These are phyloP conservation scores for Daedaleopsis nitida DNA, from an alignment of 768 basidiomycete species.

Conservation along the genomic window DNA sequence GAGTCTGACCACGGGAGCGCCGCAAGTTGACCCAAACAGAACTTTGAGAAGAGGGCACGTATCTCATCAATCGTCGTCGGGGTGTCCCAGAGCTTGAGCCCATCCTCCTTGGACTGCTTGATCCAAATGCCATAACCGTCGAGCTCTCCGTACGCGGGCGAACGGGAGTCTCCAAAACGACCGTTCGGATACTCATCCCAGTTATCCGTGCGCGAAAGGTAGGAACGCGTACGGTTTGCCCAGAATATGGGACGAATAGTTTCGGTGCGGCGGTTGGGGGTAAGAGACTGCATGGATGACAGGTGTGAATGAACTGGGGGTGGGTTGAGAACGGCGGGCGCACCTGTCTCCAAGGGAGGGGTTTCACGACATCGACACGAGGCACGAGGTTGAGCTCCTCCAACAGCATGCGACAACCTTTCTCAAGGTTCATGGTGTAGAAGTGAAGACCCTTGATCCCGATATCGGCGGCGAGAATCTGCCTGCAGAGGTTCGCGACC, in stretches of 20 bases:
- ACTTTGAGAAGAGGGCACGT: slow-evolving; percentile 73
- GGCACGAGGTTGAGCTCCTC: slow-evolving; percentile 91
- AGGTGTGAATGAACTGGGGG: not conserved
- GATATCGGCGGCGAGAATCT: slow-evolving; percentile 76
- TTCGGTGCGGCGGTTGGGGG: slow-evolving; percentile 88
- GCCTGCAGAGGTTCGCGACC: slow-evolving; percentile 91
- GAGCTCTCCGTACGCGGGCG: slow-evolving; percentile 97
- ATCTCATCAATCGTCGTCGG: slow-evolving; percentile 72
- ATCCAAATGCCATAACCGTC: slow-evolving; percentile 95
- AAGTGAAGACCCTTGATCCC: slow-evolving; percentile 92
- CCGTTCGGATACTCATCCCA: slow-evolving; percentile 99
- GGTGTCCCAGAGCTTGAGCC: slow-evolving; percentile 83
- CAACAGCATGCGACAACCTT: slow-evolving; percentile 92
- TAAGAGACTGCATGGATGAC: slow-evolving; percentile 65
- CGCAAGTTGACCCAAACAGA: slow-evolving; percentile 72
- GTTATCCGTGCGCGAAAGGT: slow-evolving; percentile 93
- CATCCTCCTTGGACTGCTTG: slow-evolving; percentile 91
- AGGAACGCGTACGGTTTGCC: slow-evolving; percentile 96
- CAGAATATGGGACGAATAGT: slow-evolving; percentile 98
- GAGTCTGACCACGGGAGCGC: slow-evolving; percentile 97
- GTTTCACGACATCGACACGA: slow-evolving; percentile 87
- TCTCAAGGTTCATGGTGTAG: slow-evolving; percentile 98
- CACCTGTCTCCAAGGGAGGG: slow-evolving; percentile 96
- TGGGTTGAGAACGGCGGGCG: slow-evolving; percentile 19
- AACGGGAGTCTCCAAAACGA: slow-evolving; percentile 95